Conservation (phyloP, 2,329 filamentous ascomycete genomes). For the Nigrospora osmanthi region DNA sequence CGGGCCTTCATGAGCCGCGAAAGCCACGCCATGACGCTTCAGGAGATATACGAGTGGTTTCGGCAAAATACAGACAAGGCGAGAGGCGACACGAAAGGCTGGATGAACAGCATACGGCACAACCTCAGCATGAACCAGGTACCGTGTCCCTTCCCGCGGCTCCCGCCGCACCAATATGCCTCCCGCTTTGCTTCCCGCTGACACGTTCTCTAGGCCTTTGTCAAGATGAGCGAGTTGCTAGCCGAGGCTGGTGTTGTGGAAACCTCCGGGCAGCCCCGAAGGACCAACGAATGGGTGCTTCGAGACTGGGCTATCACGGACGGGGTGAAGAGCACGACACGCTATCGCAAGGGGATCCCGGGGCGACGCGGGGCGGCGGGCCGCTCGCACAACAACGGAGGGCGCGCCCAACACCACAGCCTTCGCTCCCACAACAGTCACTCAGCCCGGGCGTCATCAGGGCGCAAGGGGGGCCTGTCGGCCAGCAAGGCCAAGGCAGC, state of each 20-base stretch:
- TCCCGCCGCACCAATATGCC: background rate
- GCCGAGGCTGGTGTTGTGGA: too few species aligned
- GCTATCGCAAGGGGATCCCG: conserved; percentile 53
- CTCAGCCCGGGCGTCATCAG: conserved; percentile 14
- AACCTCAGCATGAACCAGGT: conserved; percentile 95
- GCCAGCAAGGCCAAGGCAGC: conserved; percentile 15
- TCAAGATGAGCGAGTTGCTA: too few species aligned
- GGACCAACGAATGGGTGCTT: conserved; percentile 70
- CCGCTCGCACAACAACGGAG: conserved; percentile 1
- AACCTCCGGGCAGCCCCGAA: conserved; percentile 46
- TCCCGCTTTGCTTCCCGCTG: too few species aligned
- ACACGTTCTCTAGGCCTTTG: too few species aligned
- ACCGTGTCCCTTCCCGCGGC: conserved; percentile 11
- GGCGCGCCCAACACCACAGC: background rate
- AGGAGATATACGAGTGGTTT: conserved; percentile 91
- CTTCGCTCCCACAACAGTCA: background rate
- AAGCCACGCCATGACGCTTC: conserved; percentile 64
- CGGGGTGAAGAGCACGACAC: conserved; percentile 80
- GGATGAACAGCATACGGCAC: conserved; percentile 94
- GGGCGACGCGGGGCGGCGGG: conserved; percentile 5
- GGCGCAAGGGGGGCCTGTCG: conserved; percentile 17
- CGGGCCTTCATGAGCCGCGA: conserved; percentile 63
- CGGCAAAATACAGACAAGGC: conserved; percentile 71
- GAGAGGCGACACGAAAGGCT: conserved; percentile 59
- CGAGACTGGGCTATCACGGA: conserved; percentile 59